Percentiles rank a stretch among this genome's conserved stretches.
phyloP scores from a whole-genome alignment of 2,329 filamentous ascomycete species.

The Aspergillus aculeatus region DNA sequence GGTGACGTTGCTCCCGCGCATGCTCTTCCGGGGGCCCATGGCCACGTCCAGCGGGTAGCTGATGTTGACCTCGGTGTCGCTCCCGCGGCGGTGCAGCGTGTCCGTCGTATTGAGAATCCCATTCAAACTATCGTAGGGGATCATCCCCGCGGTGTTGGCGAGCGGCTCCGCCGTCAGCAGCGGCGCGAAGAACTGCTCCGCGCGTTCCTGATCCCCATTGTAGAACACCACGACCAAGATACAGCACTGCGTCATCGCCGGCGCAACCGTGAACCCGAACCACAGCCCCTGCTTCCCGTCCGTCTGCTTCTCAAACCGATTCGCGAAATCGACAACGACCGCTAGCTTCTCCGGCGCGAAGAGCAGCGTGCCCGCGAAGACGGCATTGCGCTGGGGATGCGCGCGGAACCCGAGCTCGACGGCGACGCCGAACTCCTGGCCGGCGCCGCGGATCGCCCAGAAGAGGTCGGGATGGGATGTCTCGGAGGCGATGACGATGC shows the following conservation, averaged over 20 bases:
- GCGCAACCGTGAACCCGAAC: slow-evolving; percentile 11
- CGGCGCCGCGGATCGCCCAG: slow-evolving; percentile 47
- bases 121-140: slow-evolving; percentile 12
- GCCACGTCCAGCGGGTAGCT: slow-evolving; percentile 1
- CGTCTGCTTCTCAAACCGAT: slow-evolving; percentile 8
- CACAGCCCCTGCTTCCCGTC: slow-evolving; percentile 5
- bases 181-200: slow-evolving; percentile 7
- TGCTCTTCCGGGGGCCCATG: slow-evolving; percentile 4
- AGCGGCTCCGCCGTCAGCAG: slow-evolving; percentile 5
- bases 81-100: slow-evolving; percentile 1
- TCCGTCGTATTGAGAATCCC: slow-evolving; percentile 6
- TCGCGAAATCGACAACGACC: slow-evolving; percentile 17
- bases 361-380: slow-evolving; percentile 36
- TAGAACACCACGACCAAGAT: slow-evolving; percentile 17
- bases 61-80: neutral
- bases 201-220: slow-evolving; percentile 11
- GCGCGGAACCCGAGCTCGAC: slow-evolving; percentile 43
- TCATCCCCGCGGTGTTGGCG: slow-evolving; percentile 4
- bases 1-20: slow-evolving; percentile 6
- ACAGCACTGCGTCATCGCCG: slow-evolving; percentile 4
- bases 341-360: slow-evolving; percentile 28
- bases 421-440: slow-evolving; percentile 45
- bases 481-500: slow-evolving; percentile 37
- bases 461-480: slow-evolving; percentile 48
- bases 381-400: slow-evolving; percentile 32